Base-by-base conservation (phyloP, 192 early-diverging fungal genomes). In the Coemansia sp. region DNA sequence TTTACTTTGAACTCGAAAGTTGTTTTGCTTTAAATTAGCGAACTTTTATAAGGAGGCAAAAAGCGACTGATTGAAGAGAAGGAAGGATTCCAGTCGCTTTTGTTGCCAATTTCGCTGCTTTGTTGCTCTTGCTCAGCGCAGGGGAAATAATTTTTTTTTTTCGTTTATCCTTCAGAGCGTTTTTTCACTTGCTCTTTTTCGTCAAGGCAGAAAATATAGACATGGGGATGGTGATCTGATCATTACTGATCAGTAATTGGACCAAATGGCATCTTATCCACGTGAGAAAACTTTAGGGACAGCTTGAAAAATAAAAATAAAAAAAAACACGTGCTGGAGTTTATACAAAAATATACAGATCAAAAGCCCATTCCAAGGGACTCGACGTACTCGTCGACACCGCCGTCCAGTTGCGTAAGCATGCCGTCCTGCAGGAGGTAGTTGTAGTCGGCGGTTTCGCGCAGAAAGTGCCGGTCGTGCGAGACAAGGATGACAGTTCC, bases 401-500 rank as follows among this genome's bases (percentile, higher is more conserved):
- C 91, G 4, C 86, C 85, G 60, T 89, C 91, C 10, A 89, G 79
- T 61, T 78, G 62, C 24, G 57, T 65, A 44, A 89, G 57, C 59
- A 74, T 85, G 70, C 78, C 84, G 34, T 73, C 77, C 68, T 81
- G 73, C 43, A 89, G 82, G 11, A 83, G 68, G 58, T 82, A 88
- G 48, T 72, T 66, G 16, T 87, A 80, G 34, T 91, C 81, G 26
- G 85, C 78, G 5, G 88, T 85, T 41, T 84, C 79, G 41, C 90
- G 86, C 46, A 96, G 75, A 78, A 97, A 97, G 73, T 89, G 90
- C 33, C 88, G 86, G 72, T 98, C 95, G 88, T 98, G 95, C 35
- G 88, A 90, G 18, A 98, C 94, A 18, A 94, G 46, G 16, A 96
- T 74, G 7, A 95, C 85, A 1, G 91, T 88, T 3, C 95, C 95